Conservation (phyloP, 768 basidiomycete species). For the Kwoniella heveanensis region DNA sequence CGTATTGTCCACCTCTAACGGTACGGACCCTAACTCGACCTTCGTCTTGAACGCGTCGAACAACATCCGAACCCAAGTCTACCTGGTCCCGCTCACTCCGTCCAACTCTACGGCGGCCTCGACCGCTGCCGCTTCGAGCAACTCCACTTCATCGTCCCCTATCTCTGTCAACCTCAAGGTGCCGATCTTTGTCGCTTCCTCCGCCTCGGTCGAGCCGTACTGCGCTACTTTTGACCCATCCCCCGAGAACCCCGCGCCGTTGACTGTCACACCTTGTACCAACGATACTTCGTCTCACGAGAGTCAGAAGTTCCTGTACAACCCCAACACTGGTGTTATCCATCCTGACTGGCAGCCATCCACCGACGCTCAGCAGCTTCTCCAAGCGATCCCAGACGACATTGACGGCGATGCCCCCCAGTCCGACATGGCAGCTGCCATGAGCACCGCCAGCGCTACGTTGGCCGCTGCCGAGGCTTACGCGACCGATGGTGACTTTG, state of each 20-base stretch:
- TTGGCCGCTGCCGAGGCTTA: slow-evolving; percentile 1
- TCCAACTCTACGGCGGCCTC: slow-evolving; percentile 21
- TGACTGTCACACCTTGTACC: slow-evolving; percentile 62
- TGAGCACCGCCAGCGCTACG: slow-evolving; percentile 53
- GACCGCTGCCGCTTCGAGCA: slow-evolving; percentile 17
- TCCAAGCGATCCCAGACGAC: slow-evolving; percentile 34
- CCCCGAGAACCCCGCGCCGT: slow-evolving; percentile 60
- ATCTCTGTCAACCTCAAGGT: slow-evolving; percentile 60
- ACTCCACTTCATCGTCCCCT: slow-evolving; percentile 24
- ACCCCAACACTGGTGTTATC: slow-evolving; percentile 60
- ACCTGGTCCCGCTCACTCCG: slow-evolving; percentile 55
- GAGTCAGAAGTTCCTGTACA: slow-evolving; percentile 68
- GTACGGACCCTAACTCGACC: slow-evolving; percentile 50
- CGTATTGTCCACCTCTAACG: slow-evolving; percentile 54
- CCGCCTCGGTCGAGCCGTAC: slow-evolving; percentile 58
- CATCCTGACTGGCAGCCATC: slow-evolving; percentile 62
- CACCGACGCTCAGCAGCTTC: slow-evolving; percentile 21
- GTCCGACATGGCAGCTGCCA: slow-evolving; percentile 60
- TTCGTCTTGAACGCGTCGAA: slow-evolving; percentile 63
- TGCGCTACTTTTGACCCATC: slow-evolving; percentile 68
- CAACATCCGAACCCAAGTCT: slow-evolving; percentile 60
- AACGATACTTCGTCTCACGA: slow-evolving; percentile 50
- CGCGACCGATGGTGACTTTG: not conserved
- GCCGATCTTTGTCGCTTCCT: slow-evolving; percentile 58
- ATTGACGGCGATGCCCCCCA: slow-evolving; percentile 19